phyloP scores from a whole-genome alignment of 2,329 filamentous ascomycete species.

The Epichloe gansuensis region DNA sequence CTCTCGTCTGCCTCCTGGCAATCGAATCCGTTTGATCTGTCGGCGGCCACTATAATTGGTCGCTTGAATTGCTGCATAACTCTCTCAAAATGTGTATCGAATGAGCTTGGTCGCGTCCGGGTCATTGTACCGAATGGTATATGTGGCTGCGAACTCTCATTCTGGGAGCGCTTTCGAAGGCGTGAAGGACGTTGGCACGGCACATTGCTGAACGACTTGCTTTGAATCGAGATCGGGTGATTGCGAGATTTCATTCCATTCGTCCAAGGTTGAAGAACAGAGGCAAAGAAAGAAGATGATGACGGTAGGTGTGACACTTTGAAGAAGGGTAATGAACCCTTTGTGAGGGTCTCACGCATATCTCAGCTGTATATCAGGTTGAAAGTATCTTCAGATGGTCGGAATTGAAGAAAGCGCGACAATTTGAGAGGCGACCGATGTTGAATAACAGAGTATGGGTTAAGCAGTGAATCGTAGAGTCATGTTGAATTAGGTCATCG shows the following conservation, averaged over 20 bases:
- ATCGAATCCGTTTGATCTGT: not conserved
- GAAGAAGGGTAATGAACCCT: constrained; percentile 30
- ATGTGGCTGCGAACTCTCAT: not conserved
- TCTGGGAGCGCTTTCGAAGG: not conserved
- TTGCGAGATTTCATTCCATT: too few species aligned
- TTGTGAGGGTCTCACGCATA: not conserved
- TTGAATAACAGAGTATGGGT: too few species aligned
- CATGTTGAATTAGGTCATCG: too few species aligned
- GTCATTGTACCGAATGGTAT: not conserved
- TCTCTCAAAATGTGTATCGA: not conserved
- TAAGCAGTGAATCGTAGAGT: too few species aligned
- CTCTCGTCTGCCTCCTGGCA: not conserved
- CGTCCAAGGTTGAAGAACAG: constrained; percentile 52
- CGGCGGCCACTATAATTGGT: not conserved
- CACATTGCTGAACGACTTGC: not conserved
- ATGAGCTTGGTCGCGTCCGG: not conserved
- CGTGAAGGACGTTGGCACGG: not conserved
- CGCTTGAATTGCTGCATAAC: not conserved
- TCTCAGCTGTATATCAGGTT: too few species aligned
- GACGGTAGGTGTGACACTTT: constrained; percentile 67
- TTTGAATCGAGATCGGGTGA: not conserved
- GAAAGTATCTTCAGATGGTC: too few species aligned
- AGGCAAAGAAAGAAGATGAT: constrained; percentile 73
- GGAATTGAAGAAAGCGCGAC: too few species aligned
- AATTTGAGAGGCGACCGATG: too few species aligned